Evolutionary conservation across 495 filamentous ascomycete genomes (phyloP).

Genomic region (Daldinia vernicosa): DNA sequence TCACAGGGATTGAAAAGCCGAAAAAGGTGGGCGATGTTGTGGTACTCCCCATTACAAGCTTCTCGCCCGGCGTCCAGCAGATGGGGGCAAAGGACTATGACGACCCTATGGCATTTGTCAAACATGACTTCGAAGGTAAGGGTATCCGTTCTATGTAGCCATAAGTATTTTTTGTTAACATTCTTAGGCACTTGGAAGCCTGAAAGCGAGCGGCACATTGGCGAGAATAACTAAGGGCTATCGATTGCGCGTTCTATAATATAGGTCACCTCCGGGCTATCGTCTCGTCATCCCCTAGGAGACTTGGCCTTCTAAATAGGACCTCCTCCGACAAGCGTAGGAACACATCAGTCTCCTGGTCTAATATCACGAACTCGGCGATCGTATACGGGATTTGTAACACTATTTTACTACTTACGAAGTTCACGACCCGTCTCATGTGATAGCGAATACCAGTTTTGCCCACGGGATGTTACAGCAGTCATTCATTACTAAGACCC

Average conservation of each 20-base stretch:
- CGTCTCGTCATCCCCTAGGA: background rate
- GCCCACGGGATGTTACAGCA: background rate
- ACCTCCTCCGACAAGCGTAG: background rate
- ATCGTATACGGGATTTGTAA: constrained; percentile 26
- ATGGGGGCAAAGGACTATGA: constrained; percentile 93
- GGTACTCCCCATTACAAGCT: constrained; percentile 93
- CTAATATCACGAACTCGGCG: constrained; percentile 1
- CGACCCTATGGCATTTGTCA: constrained; percentile 97
- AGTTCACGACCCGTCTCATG: constrained; percentile 33
- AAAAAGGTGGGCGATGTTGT: constrained; percentile 96
- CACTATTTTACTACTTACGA: constrained; percentile 28
- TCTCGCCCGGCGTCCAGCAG: constrained; percentile 91
- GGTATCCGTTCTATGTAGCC: background rate
- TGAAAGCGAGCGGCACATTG: constrained; percentile 70
- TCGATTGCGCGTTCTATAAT: constrained; percentile 16
- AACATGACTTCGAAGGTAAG: constrained; percentile 94
- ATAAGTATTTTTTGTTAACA: constrained; percentile 25
- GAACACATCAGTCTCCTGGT: constrained; percentile 7
- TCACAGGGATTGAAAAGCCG: constrained; percentile 81
- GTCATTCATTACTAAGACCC: constrained; percentile 8
- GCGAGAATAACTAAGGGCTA: constrained; percentile 46
- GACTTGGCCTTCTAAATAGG: background rate
- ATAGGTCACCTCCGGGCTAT: constrained; percentile 2
- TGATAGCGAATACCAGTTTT: constrained; percentile 19
- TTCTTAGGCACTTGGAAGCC: constrained; percentile 82